Evolutionary conservation across 2,329 filamentous ascomycete species (phyloP), one percentile per base, ranked within the genome.

Genomic region (Cladosporium oxysporum): DNA sequence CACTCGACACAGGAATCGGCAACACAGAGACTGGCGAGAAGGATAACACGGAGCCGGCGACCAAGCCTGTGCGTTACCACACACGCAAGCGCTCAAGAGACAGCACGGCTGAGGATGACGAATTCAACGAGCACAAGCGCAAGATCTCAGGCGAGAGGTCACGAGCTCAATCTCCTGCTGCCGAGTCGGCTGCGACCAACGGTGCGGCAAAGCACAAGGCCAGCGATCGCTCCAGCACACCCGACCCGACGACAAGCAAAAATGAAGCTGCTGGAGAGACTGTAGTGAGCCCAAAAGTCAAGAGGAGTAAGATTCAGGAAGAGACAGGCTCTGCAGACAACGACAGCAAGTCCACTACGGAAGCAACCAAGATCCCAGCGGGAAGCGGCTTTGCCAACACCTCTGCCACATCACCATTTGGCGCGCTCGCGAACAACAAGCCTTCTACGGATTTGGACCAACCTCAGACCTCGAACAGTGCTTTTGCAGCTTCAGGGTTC

Each of bases 401-500:
- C 5, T 81, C 81, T 35, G 74, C 81, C 23, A 73, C 77, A 16
- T 82, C 83, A 58, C 83, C 83, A 4, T 85, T 85, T 69, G 77
- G 80, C 59, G 74, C 79, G 50, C 75, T 84, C 62, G 73, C 78
- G 21, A 72, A 75, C 53, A 63, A 77, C 66, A 68, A 76, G 78
- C 66, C 73, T 76, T 18, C 72, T 74, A 44, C 61, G 11, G 18
- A 52, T 16, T 53, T 72, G 2, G 35, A 68, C 28, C 66, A 78
- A 29, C 66, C 74, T 58, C 74, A 80, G 66, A 79, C 80, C 6
- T 80, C 81, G 5, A 68, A 78, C 5, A 77, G 77, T 50, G 81
- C 81, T 7, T 91, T 91, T 73, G 81, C 81, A 52, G 73, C 78
- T 3, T 83, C 81, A 44, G 80, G 76, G 21, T 83, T 83, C 64